These are phyloP conservation scores for Borovskyia barvae DNA, from an alignment of 208 protist genomes.

Conservation along the genomic window DNA sequence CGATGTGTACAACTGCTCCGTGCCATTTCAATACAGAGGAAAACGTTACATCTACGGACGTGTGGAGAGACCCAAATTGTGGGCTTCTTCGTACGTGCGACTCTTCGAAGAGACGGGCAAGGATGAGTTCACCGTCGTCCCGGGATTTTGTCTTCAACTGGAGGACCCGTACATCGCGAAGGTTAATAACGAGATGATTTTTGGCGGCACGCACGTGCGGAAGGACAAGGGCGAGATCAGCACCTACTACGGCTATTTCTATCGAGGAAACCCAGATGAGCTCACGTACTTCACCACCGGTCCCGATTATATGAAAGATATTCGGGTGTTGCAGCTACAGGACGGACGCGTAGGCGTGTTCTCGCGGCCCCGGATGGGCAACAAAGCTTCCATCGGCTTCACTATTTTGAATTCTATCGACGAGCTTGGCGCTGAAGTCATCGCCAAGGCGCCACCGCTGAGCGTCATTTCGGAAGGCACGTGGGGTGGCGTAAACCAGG, in stretches of 20 bases:
- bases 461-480: constrained; percentile 20
- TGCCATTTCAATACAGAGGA: constrained; percentile 23
- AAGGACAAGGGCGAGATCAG: constrained; percentile 24
- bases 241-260: constrained; percentile 45
- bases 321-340: constrained; percentile 30
- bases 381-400: constrained; percentile 33
- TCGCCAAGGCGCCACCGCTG: constrained; percentile 20
- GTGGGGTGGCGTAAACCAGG: constrained; percentile 55
- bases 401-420: constrained; percentile 24
- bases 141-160: constrained; percentile 13
- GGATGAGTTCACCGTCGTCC: constrained; percentile 40
- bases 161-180: constrained; percentile 44
- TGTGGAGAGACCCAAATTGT: constrained; percentile 29
- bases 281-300: constrained; percentile 39
- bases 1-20: constrained; percentile 45
- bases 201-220: constrained; percentile 34
- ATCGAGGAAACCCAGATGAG: constrained; percentile 16
- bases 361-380: constrained; percentile 17
- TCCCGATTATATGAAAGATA: constrained; percentile 48
- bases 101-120: constrained; percentile 43
- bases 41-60: constrained; percentile 30
- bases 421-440: constrained; percentile 16
- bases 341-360: constrained; percentile 37
- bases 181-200: constrained; percentile 33
- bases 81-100: constrained; percentile 32